These are phyloP conservation scores for Argentina anserina DNA, from an alignment of 306 rosid species.

Conservation along the genomic window DNA sequence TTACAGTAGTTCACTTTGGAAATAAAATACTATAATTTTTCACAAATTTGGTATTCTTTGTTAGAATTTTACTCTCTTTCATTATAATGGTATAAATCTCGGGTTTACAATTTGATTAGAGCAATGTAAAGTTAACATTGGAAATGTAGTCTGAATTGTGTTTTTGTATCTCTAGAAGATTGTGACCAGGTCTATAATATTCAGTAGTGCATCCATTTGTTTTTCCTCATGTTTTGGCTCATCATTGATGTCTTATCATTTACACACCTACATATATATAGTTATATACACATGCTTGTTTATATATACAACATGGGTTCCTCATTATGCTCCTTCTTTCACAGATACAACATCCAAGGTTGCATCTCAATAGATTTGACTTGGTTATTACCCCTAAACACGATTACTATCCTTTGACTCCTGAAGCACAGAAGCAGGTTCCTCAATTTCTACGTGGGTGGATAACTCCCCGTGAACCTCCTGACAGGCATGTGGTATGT, in stretches of 20 bases:
- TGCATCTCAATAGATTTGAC: conserved; percentile 73
- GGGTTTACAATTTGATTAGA: neutral
- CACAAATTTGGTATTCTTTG: neutral
- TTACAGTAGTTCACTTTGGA: neutral
- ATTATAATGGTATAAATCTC: neutral
- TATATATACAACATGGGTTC: neutral
- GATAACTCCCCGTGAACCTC: conserved; percentile 89
- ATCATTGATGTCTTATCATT: neutral
- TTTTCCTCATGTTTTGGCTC: neutral
- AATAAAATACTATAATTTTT: neutral
- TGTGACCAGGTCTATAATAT: neutral
- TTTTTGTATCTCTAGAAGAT: neutral
- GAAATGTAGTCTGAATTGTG: neutral
- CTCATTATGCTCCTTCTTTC: conserved; percentile 1
- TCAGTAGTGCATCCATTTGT: neutral
- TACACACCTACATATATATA: too few species aligned
- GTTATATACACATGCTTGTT: too few species aligned
- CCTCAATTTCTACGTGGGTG: conserved; percentile 71
- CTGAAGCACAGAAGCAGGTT: conserved; percentile 67
- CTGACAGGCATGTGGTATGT: conserved; percentile 83
- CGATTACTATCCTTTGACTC: conserved; percentile 88
- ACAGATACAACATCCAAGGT: conserved; percentile 79
- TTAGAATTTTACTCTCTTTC: neutral
- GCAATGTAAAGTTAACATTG: neutral
- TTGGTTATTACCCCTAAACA: conserved; percentile 85